Base-by-base conservation (phyloP, 1,284 basidiomycete genomes). In the Marasmius oreades region DNA sequence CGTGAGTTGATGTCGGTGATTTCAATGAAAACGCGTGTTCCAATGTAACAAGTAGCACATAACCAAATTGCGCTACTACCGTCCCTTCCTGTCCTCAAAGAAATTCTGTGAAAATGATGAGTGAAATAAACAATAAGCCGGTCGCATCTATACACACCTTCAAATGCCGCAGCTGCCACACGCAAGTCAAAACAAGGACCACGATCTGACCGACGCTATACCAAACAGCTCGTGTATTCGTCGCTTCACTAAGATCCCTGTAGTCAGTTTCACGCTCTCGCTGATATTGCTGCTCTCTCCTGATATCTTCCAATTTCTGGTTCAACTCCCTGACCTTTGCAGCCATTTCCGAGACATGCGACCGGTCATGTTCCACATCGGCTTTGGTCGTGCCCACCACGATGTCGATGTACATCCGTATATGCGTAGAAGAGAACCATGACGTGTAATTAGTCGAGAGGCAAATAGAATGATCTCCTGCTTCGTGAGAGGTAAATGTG, bases 401-500 rank as follows among this genome's bases (percentile, higher is more conserved):
- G 56, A 99, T 83, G 67, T 99, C 97, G 62, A 99, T 82, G 74
- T 98, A 92, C 64, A 99, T 84, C 42, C 94, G 92, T 60, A 99
- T 92, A 69, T 98, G 94, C 1, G 93, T 89, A 57, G 81, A 85
- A 52, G 84, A 80, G 73, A 93, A 90, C 88, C 92, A 95, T 5
- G 90, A 85, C 6, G 88, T 80, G 69, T 93, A 89, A 69, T 95
- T 94, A 28, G 93, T 91, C 12, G 88, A 88, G 53, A 99, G 81
- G 70, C 97, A 99, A 69, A 99, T 97, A 55, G 92, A 86, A 74
- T 99, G 97, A 77, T 98, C 95, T 54, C 95, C 96, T 55, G 95
- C 83, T 61, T 96, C 93, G 73, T 98, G 93, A 2, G 94, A 95
- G 18, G 96, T 97, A 69, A 99, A 99, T 0, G 96, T 98, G 74